These are phyloP conservation scores for Sclerotinia nivalis DNA, from an alignment of 2,329 filamentous ascomycete species.

Conservation along the genomic window DNA sequence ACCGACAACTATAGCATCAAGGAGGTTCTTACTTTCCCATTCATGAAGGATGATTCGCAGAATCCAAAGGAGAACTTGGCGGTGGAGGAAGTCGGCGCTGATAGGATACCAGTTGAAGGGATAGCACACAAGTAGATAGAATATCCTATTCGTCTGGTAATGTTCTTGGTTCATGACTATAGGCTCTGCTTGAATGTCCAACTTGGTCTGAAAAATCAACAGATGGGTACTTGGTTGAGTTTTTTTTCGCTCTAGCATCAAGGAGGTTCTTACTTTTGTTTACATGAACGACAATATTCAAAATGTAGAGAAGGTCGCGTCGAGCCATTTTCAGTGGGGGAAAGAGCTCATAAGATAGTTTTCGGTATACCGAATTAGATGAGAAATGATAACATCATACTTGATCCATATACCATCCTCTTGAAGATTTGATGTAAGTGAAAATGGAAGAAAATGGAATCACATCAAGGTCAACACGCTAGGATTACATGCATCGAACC, in stretches of 20 bases:
- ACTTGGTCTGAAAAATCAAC: too few species aligned
- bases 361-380: background rate
- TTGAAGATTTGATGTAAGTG: background rate
- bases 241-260: background rate
- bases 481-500: too few species aligned
- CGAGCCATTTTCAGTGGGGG: background rate
- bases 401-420: background rate
- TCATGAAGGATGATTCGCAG: slow-evolving; percentile 85
- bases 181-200: too few species aligned
- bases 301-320: background rate
- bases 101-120: slow-evolving; percentile 61
- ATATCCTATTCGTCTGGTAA: too few species aligned
- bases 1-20: slow-evolving; percentile 95
- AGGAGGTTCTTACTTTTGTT: too few species aligned
- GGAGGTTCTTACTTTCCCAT: slow-evolving; percentile 94
- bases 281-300: too few species aligned
- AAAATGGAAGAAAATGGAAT: background rate
- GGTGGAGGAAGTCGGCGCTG: slow-evolving; percentile 62
- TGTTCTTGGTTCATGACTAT: too few species aligned
- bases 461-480: too few species aligned
- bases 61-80: slow-evolving; percentile 50
- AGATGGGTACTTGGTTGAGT: too few species aligned
- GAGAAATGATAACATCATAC: background rate
- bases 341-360: background rate
- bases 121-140: slow-evolving; percentile 41